These are phyloP conservation scores for Aspergillus tanneri DNA, from an alignment of 2,329 filamentous ascomycete species.

Conservation along the genomic window DNA sequence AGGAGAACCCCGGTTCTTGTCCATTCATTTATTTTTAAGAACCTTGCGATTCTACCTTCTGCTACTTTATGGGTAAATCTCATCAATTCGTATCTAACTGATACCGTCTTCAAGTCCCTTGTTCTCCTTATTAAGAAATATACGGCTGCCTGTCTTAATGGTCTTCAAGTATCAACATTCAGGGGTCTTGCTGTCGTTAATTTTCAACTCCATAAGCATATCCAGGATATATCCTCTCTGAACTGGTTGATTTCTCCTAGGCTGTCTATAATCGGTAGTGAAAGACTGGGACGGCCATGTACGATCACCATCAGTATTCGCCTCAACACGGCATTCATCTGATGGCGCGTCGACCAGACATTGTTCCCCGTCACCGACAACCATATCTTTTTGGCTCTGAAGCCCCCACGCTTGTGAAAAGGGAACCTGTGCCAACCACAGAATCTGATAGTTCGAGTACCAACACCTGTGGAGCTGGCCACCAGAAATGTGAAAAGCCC, in stretches of 20 bases:
- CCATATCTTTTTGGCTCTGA: slow-evolving; percentile 22
- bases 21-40: neutral
- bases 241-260: neutral
- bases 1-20: slow-evolving; percentile 11
- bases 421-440: slow-evolving; percentile 23
- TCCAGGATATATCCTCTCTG: neutral
- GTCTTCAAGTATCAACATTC: neutral
- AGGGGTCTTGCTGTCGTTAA: neutral
- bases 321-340: slow-evolving; percentile 28
- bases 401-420: slow-evolving; percentile 30
- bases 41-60: neutral
- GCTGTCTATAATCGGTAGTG: neutral
- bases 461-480: slow-evolving; percentile 23
- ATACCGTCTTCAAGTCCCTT: neutral
- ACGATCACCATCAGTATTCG: slow-evolving; percentile 25
- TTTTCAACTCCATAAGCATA: neutral
- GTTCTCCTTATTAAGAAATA: too few species aligned
- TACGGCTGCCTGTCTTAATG: neutral
- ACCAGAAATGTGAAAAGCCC: slow-evolving; percentile 62
- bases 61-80: neutral
- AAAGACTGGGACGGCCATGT: slow-evolving; percentile 22
- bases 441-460: slow-evolving; percentile 12
- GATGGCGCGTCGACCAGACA: slow-evolving; percentile 25
- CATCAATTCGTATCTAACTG: neutral
- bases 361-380: slow-evolving; percentile 27